A percentile compares a stretch with the other conserved stretches of the same genome.
phyloP scores from a whole-genome alignment of 306 rosid genomes.

The Prunus mongolica region DNA sequence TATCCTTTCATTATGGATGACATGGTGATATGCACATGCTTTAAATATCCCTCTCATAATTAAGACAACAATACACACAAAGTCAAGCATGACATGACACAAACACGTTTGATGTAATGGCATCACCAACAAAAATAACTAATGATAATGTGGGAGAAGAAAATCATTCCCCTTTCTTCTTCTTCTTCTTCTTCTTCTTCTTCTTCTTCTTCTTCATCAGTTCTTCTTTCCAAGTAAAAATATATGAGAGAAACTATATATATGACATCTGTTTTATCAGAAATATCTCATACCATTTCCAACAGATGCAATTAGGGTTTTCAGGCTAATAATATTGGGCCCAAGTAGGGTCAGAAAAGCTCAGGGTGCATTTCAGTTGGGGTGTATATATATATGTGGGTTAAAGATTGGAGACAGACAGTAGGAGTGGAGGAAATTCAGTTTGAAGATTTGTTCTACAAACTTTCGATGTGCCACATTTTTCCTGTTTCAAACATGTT shows the following conservation, averaged over 20 bases:
- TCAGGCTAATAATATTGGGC: constrained; percentile 15
- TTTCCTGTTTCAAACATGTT: constrained; percentile 40
- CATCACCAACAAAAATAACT: no score
- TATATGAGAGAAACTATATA: neutral
- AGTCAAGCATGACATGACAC: constrained; percentile 1
- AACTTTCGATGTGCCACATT: constrained; percentile 8
- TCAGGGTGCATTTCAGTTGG: neutral
- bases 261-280: no score
- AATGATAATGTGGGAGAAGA: no score
- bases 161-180: no score
- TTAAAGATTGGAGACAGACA: constrained; percentile 10
- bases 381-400: neutral
- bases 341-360: constrained; percentile 25
- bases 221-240: neutral
- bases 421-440: constrained; percentile 18
- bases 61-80: neutral
- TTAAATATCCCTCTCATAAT: neutral
- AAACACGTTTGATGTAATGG: constrained; percentile 1
- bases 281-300: no score
- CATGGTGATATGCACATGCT: neutral
- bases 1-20: neutral
- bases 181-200: no score
- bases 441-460: constrained; percentile 7
- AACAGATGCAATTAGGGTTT: no score
- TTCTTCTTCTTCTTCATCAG: neutral